A percentile compares a stretch with the other conserved stretches of the same genome.
Conservation (phyloP, 257 asterid species). For the Hygrophila difformis region DNA sequence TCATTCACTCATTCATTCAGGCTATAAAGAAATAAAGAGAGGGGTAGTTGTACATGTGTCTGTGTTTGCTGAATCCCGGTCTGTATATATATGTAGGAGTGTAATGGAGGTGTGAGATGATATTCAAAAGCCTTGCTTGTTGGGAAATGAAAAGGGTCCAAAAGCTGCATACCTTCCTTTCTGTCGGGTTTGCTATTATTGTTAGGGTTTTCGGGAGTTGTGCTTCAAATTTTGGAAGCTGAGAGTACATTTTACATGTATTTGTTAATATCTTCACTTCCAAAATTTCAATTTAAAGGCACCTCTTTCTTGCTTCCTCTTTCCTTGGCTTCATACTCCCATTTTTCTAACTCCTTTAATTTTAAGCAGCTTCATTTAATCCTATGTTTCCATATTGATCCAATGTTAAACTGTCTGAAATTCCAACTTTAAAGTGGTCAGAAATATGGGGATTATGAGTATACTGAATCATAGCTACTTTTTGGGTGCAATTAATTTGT, state of each 20-base stretch:
- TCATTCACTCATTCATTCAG: too few species aligned
- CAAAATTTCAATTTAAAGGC: conserved; percentile 17
- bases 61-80: too few species aligned
- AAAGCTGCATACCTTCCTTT: conserved; percentile 86
- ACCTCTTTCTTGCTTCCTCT: too few species aligned
- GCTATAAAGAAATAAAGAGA: neutral
- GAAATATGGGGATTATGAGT: neutral
- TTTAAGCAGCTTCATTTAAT: too few species aligned
- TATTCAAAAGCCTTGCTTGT: conserved; percentile 20
- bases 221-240: conserved; percentile 24
- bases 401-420: too few species aligned
- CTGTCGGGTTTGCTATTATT: conserved; percentile 60
- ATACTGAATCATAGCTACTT: neutral
- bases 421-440: too few species aligned
- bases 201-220: conserved; percentile 58
- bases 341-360: too few species aligned
- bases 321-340: too few species aligned
- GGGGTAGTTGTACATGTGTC: neutral
- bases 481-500: conserved; percentile 23
- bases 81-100: neutral
- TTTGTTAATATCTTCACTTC: neutral
- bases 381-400: too few species aligned
- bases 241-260: too few species aligned
- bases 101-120: neutral
- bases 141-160: conserved; percentile 75